Conservation (phyloP, 805 yeast genomes). For the Torulaspora gathmanii region DNA sequence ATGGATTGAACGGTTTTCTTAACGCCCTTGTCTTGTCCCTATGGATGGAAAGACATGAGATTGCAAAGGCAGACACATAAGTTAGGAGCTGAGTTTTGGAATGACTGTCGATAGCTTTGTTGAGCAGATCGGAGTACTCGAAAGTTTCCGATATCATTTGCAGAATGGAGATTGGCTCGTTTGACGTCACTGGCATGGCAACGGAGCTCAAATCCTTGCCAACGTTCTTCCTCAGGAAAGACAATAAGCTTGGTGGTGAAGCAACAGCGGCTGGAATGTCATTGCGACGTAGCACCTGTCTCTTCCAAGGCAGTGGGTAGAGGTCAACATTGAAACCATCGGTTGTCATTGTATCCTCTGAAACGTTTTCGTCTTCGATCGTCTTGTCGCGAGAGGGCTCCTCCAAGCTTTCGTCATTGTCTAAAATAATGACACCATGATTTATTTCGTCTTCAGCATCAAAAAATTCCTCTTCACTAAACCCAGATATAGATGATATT, state of each 20-base stretch:
- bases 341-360: slow-evolving; percentile 7
- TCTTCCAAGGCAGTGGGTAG: slow-evolving; percentile 61
- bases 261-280: slow-evolving; percentile 56
- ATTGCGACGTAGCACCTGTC: slow-evolving; percentile 47
- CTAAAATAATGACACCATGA: slow-evolving; percentile 54
- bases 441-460: slow-evolving; percentile 61
- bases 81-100: slow-evolving; percentile 56
- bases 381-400: slow-evolving; percentile 3
- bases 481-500: slow-evolving; percentile 24
- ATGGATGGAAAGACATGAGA: slow-evolving; percentile 63
- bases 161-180: slow-evolving; percentile 82
- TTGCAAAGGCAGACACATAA: slow-evolving; percentile 73
- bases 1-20: slow-evolving; percentile 92
- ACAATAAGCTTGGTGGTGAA: slow-evolving; percentile 76
- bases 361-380: slow-evolving; percentile 7
- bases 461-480: slow-evolving; percentile 49
- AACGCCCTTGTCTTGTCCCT: slow-evolving; percentile 69
- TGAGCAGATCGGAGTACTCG: slow-evolving; percentile 69
- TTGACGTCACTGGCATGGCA: slow-evolving; percentile 90
- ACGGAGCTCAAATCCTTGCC: slow-evolving; percentile 84
- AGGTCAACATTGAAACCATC: slow-evolving; percentile 35
- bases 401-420: slow-evolving; percentile 33
- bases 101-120: slow-evolving; percentile 50
- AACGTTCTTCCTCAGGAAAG: slow-evolving; percentile 79
- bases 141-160: slow-evolving; percentile 75